Conservation (phyloP, 2,329 filamentous ascomycete genomes). For the Tolypocladium capitatum region DNA sequence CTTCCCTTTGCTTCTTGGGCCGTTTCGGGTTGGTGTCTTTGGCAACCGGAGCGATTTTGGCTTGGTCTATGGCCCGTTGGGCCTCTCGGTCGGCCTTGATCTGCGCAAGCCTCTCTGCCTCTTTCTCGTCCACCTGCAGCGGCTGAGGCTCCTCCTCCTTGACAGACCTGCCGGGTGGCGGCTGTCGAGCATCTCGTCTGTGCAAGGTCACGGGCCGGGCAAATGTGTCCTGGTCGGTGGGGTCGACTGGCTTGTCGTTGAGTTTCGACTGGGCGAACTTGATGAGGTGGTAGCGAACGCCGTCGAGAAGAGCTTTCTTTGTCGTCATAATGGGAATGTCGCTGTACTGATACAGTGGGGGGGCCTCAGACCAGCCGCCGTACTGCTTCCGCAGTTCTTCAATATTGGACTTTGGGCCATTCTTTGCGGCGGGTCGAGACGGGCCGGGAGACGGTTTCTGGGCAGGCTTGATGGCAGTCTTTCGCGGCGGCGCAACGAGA, state of each 20-base stretch:
- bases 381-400: constrained; percentile 31
- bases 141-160: constrained; percentile 41
- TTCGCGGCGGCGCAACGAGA: constrained; percentile 47
- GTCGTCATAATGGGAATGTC: constrained; percentile 65
- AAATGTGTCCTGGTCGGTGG: constrained; percentile 61
- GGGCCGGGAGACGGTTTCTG: constrained; percentile 7
- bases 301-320: constrained; percentile 66
- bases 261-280: constrained; percentile 52
- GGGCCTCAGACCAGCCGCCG: constrained; percentile 45
- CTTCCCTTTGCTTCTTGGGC: constrained; percentile 56
- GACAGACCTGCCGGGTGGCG: constrained; percentile 47
- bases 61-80: constrained; percentile 73
- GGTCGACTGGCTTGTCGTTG: constrained; percentile 51
- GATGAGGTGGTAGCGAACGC: constrained; percentile 77
- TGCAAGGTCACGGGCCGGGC: constrained; percentile 79
- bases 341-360: constrained; percentile 32
- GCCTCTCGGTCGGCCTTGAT: constrained; percentile 67
- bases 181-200: constrained; percentile 69
- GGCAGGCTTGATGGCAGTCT: constrained; percentile 12
- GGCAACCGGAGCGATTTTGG: constrained; percentile 79
- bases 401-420: constrained; percentile 20
- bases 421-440: constrained; percentile 10
- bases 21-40: constrained; percentile 40
- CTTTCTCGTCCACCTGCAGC: constrained; percentile 39
- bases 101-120: constrained; percentile 54